Conservation (phyloP, 73 alveolate genomes). For the Tetrahymena elliotti region DNA sequence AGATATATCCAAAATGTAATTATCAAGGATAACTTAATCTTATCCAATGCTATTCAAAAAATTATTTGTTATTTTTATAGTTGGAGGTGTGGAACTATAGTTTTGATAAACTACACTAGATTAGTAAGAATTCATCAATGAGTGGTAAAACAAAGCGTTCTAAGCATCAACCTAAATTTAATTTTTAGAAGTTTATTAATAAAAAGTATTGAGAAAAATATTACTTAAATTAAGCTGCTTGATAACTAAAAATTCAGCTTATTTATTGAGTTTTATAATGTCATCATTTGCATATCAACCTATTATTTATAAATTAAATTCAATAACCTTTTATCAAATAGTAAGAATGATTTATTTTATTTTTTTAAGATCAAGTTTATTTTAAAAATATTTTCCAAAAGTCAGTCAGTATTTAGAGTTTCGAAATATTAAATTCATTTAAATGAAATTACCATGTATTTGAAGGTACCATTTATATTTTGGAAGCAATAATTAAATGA, state of each 20-base stretch:
- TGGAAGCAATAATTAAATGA: not conserved
- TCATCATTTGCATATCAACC: not conserved
- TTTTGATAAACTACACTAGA: not conserved
- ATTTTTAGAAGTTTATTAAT: not conserved
- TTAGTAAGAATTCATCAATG: not conserved
- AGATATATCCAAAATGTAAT: not conserved
- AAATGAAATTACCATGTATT: not conserved
- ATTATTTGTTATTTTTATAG: not conserved
- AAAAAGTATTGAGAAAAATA: not conserved
- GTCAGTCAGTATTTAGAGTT: too few relatives aligned
- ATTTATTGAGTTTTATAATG: not conserved
- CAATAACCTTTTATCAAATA: too few relatives aligned
- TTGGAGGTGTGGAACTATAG: not conserved
- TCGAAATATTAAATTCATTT: too few relatives aligned
- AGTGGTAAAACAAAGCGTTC: not conserved
- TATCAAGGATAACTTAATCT: not conserved
- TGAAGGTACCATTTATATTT: not conserved
- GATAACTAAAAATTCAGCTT: not conserved
- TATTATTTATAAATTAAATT: not conserved
- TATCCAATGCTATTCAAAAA: not conserved
- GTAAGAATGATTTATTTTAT: too few relatives aligned
- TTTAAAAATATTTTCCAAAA: not conserved
- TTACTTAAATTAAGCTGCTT: not conserved
- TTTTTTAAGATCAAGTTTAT: too few relatives aligned
- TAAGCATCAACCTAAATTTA: not conserved